These are phyloP conservation scores for Phytophthora quininea DNA, from an alignment of 352 stramenopile species.

Conservation along the genomic window DNA sequence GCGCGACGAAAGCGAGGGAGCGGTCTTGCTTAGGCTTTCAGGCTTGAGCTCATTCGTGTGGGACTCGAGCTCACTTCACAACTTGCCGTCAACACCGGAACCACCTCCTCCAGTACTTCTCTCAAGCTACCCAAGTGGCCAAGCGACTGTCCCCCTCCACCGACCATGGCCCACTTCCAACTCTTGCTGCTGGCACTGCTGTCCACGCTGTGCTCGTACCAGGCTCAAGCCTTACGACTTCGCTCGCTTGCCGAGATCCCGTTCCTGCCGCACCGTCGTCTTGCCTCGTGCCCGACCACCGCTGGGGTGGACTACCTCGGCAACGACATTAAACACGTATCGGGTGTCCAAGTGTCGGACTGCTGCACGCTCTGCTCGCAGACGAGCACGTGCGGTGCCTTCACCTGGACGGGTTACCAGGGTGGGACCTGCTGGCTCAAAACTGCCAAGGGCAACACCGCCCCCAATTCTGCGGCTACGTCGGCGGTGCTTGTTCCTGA, in stretches of 20 bases:
- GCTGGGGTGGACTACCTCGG: conserved; percentile 50
- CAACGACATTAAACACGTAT: conserved; percentile 41
- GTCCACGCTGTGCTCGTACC: conserved; percentile 19
- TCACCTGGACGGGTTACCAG: conserved; percentile 32
- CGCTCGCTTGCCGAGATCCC: conserved; percentile 26
- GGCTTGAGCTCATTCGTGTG: background rate
- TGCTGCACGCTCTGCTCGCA: conserved; percentile 38
- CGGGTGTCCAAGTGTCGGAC: conserved; percentile 13
- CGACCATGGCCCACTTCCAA: conserved; percentile 19
- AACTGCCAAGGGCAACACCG: conserved; percentile 31
- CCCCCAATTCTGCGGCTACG: conserved; percentile 11
- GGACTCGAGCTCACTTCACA: conserved; percentile 19
- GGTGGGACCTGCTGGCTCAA: conserved; percentile 40
- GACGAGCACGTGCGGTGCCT: conserved; percentile 21
- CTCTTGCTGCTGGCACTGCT: conserved; percentile 10
- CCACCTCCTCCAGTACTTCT: conserved; percentile 26
- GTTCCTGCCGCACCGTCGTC: conserved; percentile 25
- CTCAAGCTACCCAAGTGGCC: conserved; percentile 20
- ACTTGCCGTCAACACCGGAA: conserved; percentile 27
- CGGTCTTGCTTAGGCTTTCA: background rate
- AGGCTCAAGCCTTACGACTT: conserved; percentile 19
- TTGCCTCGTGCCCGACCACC: conserved; percentile 31
- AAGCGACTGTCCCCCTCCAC: conserved; percentile 15
- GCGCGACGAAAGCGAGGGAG: background rate
- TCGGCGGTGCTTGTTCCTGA: conserved; percentile 21